Percentiles rank a stretch among this genome's conserved stretches.
phyloP scores from a whole-genome alignment of 2,329 filamentous ascomycete species.

The Calcarisporium arbuscula region DNA sequence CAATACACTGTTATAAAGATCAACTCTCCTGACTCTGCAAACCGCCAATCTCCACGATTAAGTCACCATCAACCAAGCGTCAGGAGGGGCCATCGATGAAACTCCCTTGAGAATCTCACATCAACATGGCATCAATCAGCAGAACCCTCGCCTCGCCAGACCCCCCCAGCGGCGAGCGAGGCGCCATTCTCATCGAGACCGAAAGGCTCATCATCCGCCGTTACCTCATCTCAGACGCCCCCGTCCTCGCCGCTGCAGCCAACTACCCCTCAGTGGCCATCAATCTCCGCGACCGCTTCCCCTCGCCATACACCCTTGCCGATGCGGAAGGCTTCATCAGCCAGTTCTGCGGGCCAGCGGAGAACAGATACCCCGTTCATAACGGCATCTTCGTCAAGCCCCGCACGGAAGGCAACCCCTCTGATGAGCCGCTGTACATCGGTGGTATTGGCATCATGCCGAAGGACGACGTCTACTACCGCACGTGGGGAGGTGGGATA shows the following conservation, averaged over 20 bases:
- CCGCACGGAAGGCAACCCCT: conserved; percentile 18
- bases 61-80: too few species aligned
- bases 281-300: conserved; percentile 38
- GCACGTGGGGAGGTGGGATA: conserved; percentile 43
- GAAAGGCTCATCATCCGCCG: conserved; percentile 33
- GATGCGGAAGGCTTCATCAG: conserved; percentile 31
- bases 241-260: conserved; percentile 23
- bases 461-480: conserved; percentile 30
- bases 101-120: too few species aligned
- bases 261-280: conserved; percentile 30
- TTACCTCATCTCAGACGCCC: conserved; percentile 30
- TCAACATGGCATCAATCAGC: background rate
- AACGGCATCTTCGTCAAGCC: conserved; percentile 29
- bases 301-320: conserved; percentile 36
- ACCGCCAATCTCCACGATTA: too few species aligned
- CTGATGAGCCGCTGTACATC: conserved; percentile 18
- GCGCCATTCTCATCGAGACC: conserved; percentile 23
- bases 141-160: conserved; percentile 4
- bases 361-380: conserved; percentile 20
- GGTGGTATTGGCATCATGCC: conserved; percentile 35
- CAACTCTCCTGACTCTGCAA: too few species aligned
- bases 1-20: too few species aligned
- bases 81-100: too few species aligned
- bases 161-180: conserved; percentile 18
- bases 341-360: conserved; percentile 10